Evolutionary conservation across 2,329 filamentous ascomycete genomes (phyloP).

Genomic region (Zasmidium cellare): DNA sequence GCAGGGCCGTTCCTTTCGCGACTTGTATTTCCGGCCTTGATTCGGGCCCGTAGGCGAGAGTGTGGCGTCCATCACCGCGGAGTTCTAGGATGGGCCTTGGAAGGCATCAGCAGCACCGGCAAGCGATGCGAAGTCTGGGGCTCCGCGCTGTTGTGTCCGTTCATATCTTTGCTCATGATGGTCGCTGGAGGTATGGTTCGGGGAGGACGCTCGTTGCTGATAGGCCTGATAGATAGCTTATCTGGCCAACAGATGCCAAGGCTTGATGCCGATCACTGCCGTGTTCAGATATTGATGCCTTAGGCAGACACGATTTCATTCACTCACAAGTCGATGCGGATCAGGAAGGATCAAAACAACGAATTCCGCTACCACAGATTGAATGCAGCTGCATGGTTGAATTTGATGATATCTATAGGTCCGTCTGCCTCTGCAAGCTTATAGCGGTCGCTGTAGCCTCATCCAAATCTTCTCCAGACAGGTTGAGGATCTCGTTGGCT

Average conservation of each 20-base stretch:
- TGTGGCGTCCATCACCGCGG: neutral
- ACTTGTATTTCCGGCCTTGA: constrained; percentile 24
- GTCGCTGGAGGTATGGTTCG: neutral
- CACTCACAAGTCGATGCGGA: neutral
- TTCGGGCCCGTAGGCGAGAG: neutral
- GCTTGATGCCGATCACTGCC: neutral
- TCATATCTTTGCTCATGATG: neutral
- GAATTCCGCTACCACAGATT: no score
- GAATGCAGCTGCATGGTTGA: no score
- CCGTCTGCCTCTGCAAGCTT: neutral
- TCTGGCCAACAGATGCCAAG: neutral
- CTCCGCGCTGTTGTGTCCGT: neutral
- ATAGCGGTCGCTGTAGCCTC: constrained; percentile 47
- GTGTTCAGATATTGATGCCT: neutral
- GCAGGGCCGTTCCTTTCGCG: constrained; percentile 25
- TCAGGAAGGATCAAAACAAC: neutral
- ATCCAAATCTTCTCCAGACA: constrained; percentile 61
- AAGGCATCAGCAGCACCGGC: neutral
- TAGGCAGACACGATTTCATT: neutral
- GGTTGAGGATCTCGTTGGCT: constrained; percentile 55
- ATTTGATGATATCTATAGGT: no score
- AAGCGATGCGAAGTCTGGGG: neutral
- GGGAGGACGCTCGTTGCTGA: neutral
- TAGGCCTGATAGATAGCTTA: neutral
- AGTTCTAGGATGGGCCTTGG: neutral